A percentile compares a stretch with the other conserved stretches of the same genome.
Conservation (phyloP, 2,329 filamentous ascomycete species). For the Aspergillus hiratsukae region DNA sequence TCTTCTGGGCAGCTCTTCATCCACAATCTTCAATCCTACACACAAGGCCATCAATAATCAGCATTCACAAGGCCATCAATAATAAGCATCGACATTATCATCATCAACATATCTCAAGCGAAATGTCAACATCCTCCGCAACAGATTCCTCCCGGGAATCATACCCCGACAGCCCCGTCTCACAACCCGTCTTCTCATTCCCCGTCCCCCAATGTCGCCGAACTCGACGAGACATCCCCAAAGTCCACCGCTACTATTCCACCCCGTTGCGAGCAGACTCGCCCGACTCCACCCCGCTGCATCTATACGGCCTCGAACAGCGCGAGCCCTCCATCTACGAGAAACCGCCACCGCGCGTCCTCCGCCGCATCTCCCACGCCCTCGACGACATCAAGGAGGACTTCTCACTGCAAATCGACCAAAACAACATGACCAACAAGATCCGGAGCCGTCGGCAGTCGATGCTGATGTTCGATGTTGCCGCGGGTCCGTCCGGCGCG, state of each 20-base stretch:
- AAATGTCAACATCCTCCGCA: conserved; percentile 23
- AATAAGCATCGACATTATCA: background rate
- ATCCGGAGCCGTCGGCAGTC: conserved; percentile 24
- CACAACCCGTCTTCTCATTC: conserved; percentile 21
- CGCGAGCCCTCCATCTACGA: conserved; percentile 30
- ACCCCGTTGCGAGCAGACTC: conserved; percentile 26
- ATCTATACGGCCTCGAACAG: conserved; percentile 31
- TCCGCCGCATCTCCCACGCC: conserved; percentile 32
- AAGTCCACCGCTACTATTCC: conserved; percentile 31
- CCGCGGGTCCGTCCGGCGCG: background rate
- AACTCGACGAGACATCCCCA: conserved; percentile 15
- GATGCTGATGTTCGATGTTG: conserved; percentile 17
- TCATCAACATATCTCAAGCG: background rate
- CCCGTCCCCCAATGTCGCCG: conserved; percentile 18
- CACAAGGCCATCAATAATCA: background rate
- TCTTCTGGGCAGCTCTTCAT: background rate
- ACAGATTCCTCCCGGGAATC: conserved; percentile 25
- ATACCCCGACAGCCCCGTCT: conserved; percentile 20
- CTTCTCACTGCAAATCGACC: conserved; percentile 22
- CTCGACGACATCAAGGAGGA: conserved; percentile 35
- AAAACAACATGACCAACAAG: conserved; percentile 19
- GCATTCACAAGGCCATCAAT: background rate
- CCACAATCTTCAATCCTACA: background rate
- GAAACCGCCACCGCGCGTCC: conserved; percentile 24
- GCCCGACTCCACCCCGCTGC: conserved; percentile 27